phyloP scores from a whole-genome alignment of 495 filamentous ascomycete genomes.

The Trichoderma parareesei region DNA sequence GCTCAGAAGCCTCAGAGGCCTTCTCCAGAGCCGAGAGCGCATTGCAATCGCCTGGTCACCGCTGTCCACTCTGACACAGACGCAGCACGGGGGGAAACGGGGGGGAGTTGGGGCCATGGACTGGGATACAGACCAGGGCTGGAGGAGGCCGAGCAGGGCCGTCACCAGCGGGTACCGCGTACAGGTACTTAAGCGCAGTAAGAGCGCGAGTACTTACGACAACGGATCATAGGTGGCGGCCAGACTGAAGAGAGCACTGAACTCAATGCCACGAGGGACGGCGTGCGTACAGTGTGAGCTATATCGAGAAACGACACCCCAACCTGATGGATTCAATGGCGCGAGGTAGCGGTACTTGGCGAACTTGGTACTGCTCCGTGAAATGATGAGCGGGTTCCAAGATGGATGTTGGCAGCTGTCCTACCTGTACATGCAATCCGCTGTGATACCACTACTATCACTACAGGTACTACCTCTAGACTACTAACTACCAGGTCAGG shows the following conservation, averaged over 20 bases:
- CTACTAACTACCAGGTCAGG: too few species aligned
- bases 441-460: too few species aligned
- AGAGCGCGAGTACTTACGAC: neutral
- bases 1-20: neutral
- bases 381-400: neutral
- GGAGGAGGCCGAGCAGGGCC: neutral
- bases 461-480: too few species aligned
- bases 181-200: neutral
- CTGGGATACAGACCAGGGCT: neutral
- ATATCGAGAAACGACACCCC: neutral
- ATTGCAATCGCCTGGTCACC: neutral
- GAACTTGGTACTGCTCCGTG: neutral
- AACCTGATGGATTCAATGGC: neutral
- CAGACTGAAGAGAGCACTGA: neutral
- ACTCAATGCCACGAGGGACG: too few species aligned
- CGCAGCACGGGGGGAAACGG: neutral
- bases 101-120: neutral
- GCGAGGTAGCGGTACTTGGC: neutral
- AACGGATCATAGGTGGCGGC: neutral
- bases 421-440: too few species aligned
- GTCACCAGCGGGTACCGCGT: neutral
- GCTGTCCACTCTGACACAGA: neutral
- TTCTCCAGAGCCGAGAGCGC: constrained; percentile 3
- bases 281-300: too few species aligned
- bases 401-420: too few species aligned